Percentiles rank a stretch among this genome's conserved stretches.
Conservation (phyloP, 2,329 filamentous ascomycete species). For the Cordyceps cicadae region DNA sequence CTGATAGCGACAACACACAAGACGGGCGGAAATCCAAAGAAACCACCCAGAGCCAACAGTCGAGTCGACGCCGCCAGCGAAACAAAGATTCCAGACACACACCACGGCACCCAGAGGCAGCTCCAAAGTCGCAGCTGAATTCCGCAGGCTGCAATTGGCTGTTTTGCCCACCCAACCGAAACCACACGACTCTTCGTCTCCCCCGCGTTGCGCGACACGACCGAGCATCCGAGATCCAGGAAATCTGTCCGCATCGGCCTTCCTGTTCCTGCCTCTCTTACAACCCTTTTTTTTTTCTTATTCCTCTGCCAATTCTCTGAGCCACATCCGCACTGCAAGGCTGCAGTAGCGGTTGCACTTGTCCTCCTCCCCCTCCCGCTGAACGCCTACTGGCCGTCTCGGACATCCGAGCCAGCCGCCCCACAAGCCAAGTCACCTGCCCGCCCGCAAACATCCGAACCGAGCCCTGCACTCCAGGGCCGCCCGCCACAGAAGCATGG, state of each 20-base stretch:
- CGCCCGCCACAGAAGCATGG: conserved; percentile 11
- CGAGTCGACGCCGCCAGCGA: background rate
- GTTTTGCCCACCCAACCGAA: background rate
- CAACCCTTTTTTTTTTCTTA: background rate
- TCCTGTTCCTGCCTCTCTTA: background rate
- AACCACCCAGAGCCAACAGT: background rate
- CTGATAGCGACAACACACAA: background rate
- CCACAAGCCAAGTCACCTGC: conserved; percentile 12
- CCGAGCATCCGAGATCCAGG: background rate
- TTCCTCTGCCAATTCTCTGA: background rate
- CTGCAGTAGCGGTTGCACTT: conserved; percentile 3
- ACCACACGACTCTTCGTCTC: background rate
- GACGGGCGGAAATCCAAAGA: background rate
- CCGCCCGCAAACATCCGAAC: conserved; percentile 11
- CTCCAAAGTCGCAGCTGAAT: background rate
- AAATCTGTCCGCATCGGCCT: background rate
- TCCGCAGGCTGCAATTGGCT: conserved; percentile 6
- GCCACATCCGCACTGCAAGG: background rate
- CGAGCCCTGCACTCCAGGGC: background rate
- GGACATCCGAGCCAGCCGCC: conserved; percentile 11
- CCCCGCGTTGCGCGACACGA: background rate
- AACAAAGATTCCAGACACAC: background rate
- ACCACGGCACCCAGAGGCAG: conserved; percentile 1
- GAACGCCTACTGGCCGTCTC: conserved; percentile 4
- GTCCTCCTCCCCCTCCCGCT: background rate